These are phyloP conservation scores for Backusella westeae DNA, from an alignment of 192 early-diverging fungal genomes.

Conservation along the genomic window DNA sequence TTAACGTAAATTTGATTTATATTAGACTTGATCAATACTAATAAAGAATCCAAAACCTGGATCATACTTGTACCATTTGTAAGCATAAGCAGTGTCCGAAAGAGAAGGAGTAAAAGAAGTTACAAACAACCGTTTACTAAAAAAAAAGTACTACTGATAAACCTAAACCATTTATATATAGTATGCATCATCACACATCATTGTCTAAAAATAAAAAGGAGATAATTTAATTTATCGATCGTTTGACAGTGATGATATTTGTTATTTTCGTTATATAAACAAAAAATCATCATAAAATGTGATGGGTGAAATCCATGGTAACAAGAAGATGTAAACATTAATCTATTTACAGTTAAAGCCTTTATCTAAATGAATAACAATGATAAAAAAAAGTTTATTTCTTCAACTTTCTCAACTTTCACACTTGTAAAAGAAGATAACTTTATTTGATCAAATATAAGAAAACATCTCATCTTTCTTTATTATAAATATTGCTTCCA, in stretches of 20 bases:
- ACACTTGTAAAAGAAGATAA: neutral
- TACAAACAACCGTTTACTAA: neutral
- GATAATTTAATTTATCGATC: neutral
- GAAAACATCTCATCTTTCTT: neutral
- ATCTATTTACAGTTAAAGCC: neutral
- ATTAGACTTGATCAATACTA: neutral
- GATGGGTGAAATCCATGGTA: neutral
- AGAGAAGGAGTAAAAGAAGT: neutral
- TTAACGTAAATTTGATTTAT: neutral
- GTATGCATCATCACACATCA: neutral
- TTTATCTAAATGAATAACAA: neutral
- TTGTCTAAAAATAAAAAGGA: neutral
- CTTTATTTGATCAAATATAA: neutral
- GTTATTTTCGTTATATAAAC: neutral
- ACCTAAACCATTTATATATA: neutral
- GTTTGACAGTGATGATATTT: neutral
- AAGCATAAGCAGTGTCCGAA: neutral
- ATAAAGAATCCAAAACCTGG: neutral
- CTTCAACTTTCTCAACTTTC: neutral
- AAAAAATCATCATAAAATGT: neutral
- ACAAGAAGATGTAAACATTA: neutral
- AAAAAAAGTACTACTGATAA: neutral
- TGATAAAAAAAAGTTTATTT: neutral
- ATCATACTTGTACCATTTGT: neutral
- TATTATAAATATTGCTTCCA: neutral